phyloP scores from a whole-genome alignment of 495 filamentous ascomycete genomes.

The Trichoderma virens region DNA sequence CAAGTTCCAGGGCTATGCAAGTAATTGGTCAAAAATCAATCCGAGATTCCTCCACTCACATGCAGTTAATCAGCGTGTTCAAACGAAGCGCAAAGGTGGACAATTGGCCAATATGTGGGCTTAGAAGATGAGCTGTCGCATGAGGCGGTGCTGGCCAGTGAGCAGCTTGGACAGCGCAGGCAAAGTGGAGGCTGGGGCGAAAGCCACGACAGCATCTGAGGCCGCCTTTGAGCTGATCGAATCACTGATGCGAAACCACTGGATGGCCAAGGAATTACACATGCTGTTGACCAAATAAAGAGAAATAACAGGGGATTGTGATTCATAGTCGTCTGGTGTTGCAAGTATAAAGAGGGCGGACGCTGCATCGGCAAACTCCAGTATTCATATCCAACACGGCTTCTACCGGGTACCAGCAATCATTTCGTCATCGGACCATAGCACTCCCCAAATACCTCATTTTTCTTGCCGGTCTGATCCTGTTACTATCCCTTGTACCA shows the following conservation, averaged over 20 bases:
- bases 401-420: neutral
- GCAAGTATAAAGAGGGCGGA: neutral
- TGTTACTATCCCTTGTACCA: neutral
- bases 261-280: neutral
- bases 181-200: conserved; percentile 7
- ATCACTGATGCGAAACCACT: no score
- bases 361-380: neutral
- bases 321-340: no score
- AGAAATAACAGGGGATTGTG: neutral
- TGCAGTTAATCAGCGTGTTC: no score
- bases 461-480: neutral
- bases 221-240: conserved; percentile 4
- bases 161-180: neutral
- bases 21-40: no score
- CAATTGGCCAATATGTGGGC: no score
- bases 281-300: neutral
- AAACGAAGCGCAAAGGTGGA: no score
- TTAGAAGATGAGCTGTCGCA: conserved; percentile 1
- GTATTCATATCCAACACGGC: neutral
- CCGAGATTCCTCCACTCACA: no score
- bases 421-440: neutral
- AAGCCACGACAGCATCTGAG: neutral
- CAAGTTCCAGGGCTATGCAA: no score
- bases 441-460: neutral
- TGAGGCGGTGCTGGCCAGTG: conserved; percentile 3